Evolutionary conservation across 352 stramenopile genomes (phyloP), one percentile per base, ranked within the genome.

Genomic region (Globisporangium megalacanthum): DNA sequence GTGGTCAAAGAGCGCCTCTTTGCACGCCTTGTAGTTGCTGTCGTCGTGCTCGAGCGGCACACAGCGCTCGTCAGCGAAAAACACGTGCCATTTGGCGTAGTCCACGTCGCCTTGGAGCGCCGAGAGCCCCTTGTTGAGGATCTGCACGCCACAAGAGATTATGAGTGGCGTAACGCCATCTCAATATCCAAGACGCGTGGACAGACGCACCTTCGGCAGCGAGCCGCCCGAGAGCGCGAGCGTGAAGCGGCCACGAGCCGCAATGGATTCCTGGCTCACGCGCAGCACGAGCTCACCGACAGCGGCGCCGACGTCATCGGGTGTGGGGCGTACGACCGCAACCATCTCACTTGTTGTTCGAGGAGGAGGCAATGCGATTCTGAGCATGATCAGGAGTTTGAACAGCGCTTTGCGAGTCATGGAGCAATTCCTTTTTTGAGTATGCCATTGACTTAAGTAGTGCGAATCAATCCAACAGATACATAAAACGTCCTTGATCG

Each of bases 21-120:
- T 87, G 73, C 96, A 96, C 0, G 92, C 86, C 61, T 96, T 91
- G 70, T 96, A 93, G 80, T 99, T 99, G 65, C 91, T 98, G 76
- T 99, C 96, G 17, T 79, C 73, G 75, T 97, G 59, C 54, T 96
- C 81, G 20, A 94, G 71, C 9, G 86, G 69, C 33, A 99, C 97
- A 61, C 92, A 98, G 61, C 97, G 90, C 74, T 99, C 97, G 70
- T 99, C 97, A 3, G 96, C 95, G 64, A 99, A 97, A 67, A 97
- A 95, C n/a, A 99, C 88, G 59, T 98, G 90, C 93, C 96, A 99
- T 62, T 97, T 97, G 49, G 86, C 80, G 69, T 96, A 99, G 57
- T 98, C 86, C 31, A 98, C 70, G 57, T 81, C 76, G 41, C 75
- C 69, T 47, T 92, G 80, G 51, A 97, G 83, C 44, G 69, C 60